A percentile compares a stretch with the other conserved stretches of the same genome.
Evolutionary conservation across 1,139 yeast species (phyloP).

Genomic region (Saccharomyces hybrid): DNA sequence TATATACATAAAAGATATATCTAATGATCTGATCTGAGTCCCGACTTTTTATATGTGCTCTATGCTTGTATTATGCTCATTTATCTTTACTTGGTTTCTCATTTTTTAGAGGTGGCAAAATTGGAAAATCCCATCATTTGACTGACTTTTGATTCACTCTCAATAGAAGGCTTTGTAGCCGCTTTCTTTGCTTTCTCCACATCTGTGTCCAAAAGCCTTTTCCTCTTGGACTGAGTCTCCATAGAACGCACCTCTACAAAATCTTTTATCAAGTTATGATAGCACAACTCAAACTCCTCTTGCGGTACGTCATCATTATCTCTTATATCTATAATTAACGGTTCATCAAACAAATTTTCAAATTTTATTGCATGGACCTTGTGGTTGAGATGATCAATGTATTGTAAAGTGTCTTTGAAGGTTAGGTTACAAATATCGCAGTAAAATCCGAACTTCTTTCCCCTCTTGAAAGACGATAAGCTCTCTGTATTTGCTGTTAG

Average conservation of each 20-base stretch:
- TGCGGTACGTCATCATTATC: constrained; percentile 32
- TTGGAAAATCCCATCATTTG: constrained; percentile 54
- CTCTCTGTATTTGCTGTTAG: constrained; percentile 36
- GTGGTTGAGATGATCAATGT: constrained; percentile 76
- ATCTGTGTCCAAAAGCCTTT: constrained; percentile 29
- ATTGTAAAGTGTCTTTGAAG: constrained; percentile 72
- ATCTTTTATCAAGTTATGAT: constrained; percentile 20
- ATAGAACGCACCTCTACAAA: constrained; percentile 16
- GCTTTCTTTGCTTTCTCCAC: constrained; percentile 12
- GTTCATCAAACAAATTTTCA: constrained; percentile 32
- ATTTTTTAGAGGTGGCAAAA: constrained; percentile 37
- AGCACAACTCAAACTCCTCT: constrained; percentile 32
- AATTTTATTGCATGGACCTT: constrained; percentile 45
- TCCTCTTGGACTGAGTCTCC: neutral
- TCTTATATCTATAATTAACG: constrained; percentile 26
- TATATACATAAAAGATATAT: constrained; percentile 5
- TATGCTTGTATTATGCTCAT: constrained; percentile 3
- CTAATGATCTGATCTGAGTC: neutral
- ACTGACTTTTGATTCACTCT: neutral
- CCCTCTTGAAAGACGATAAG: constrained; percentile 38
- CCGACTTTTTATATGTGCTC: neutral
- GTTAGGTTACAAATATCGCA: constrained; percentile 77
- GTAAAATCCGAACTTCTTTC: constrained; percentile 70
- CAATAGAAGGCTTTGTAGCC: neutral
- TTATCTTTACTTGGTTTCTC: constrained; percentile 1